Conservation (phyloP, 108 stramenopile genomes). For the Nitzschia sp. region DNA sequence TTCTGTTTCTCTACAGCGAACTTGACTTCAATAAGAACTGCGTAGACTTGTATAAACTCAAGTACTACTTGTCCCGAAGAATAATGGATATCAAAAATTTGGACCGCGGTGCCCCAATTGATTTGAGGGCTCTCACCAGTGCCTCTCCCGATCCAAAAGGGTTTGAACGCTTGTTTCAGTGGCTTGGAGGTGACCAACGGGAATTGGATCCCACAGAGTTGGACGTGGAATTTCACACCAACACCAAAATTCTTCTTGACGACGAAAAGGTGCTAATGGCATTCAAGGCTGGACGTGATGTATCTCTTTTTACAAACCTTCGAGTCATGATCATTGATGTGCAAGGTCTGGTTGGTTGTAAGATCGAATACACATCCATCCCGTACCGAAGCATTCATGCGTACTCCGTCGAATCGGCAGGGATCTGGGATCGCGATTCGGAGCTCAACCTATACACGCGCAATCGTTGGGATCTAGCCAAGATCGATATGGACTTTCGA, state of each 20-base stretch:
- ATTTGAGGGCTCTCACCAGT: neutral
- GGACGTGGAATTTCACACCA: slow-evolving; percentile 50
- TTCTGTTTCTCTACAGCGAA: slow-evolving; percentile 33
- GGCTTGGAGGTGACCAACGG: slow-evolving; percentile 56
- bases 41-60: slow-evolving; percentile 57
- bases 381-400: slow-evolving; percentile 52
- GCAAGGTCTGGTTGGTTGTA: slow-evolving; percentile 59
- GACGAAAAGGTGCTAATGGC: slow-evolving; percentile 67
- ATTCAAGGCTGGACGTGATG: slow-evolving; percentile 72
- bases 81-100: slow-evolving; percentile 35
- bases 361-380: slow-evolving; percentile 55
- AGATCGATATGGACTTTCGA: slow-evolving; percentile 53
- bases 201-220: slow-evolving; percentile 53
- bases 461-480: slow-evolving; percentile 36
- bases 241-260: slow-evolving; percentile 46
- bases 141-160: slow-evolving; percentile 15
- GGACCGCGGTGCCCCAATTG: slow-evolving; percentile 15
- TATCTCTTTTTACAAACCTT: slow-evolving; percentile 48
- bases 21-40: slow-evolving; percentile 77
- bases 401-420: slow-evolving; percentile 70
- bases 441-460: slow-evolving; percentile 48
- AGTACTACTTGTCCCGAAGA: slow-evolving; percentile 58
- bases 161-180: slow-evolving; percentile 47
- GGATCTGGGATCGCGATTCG: slow-evolving; percentile 64
- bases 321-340: slow-evolving; percentile 42